phyloP scores from a whole-genome alignment of 495 filamentous ascomycete species.

The Mycothermus thermophilus region DNA sequence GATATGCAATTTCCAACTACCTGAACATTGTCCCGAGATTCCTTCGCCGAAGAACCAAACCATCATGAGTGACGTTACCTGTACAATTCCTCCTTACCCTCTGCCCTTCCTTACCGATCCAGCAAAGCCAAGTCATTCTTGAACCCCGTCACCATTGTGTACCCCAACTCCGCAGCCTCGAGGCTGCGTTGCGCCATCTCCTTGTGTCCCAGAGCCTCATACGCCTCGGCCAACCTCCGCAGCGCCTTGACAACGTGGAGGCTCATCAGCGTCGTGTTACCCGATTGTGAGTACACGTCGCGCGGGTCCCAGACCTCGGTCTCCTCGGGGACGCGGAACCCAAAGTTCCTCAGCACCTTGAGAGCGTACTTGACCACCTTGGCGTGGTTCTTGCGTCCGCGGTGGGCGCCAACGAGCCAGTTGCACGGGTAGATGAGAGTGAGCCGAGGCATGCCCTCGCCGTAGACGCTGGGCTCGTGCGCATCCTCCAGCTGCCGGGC shows the following conservation, averaged over 20 bases:
- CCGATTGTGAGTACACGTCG: conserved; percentile 10
- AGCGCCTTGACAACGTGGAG: conserved; percentile 26
- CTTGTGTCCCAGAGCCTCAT: conserved; percentile 15
- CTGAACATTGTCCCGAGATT: too few relatives aligned
- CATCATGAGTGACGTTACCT: too few relatives aligned
- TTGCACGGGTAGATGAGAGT: conserved; percentile 29
- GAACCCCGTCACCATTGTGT: conserved; percentile 25
- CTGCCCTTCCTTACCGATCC: conserved; percentile 11
- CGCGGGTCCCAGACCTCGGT: conserved; percentile 16
- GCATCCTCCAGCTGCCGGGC: conserved; percentile 22
- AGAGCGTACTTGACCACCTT: conserved; percentile 25
- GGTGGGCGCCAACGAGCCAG: conserved; percentile 28
- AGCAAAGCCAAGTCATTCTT: conserved; percentile 19
- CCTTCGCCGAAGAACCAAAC: too few relatives aligned
- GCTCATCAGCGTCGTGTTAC: conserved; percentile 22
- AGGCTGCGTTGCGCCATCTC: conserved; percentile 16
- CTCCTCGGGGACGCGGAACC: conserved; percentile 19
- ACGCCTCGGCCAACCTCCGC: conserved; percentile 23
- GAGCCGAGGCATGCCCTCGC: conserved; percentile 22
- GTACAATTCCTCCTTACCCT: too few relatives aligned
- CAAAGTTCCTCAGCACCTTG: conserved; percentile 31
- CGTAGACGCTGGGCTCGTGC: conserved; percentile 25
- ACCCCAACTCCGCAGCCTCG: conserved; percentile 24
- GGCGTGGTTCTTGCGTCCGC: conserved; percentile 21
- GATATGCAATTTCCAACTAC: too few relatives aligned